phyloP scores from a whole-genome alignment of 352 stramenopile genomes.

The Aphanomyces stellatus region DNA sequence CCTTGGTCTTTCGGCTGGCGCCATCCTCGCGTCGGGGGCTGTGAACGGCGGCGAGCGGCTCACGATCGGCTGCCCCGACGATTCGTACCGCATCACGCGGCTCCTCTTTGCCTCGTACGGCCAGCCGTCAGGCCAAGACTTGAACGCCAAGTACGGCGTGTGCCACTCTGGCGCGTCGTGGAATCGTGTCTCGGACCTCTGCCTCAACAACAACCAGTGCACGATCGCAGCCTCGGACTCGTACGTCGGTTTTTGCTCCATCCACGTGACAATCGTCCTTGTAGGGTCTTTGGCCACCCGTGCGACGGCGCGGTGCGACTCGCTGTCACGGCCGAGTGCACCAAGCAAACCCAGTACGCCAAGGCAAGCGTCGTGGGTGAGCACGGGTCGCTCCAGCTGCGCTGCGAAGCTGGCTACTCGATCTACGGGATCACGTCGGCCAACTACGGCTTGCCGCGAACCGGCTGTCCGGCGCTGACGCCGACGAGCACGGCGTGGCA shows the following conservation, averaged over 20 bases:
- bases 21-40: background rate
- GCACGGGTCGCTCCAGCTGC: background rate
- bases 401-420: background rate
- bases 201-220: background rate
- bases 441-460: background rate
- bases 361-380: background rate
- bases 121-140: background rate
- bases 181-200: background rate
- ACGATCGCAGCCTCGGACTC: background rate
- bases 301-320: background rate
- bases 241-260: background rate
- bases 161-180: background rate
- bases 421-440: constrained; percentile 5
- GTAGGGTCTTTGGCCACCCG: background rate
- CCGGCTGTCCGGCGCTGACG: background rate
- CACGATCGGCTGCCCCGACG: background rate
- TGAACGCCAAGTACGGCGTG: background rate
- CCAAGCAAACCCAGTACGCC: background rate
- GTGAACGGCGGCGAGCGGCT: background rate
- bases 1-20: background rate
- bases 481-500: background rate
- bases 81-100: background rate
- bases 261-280: no score
- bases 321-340: constrained; percentile 4
- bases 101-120: constrained; percentile 16